phyloP scores from a whole-genome alignment of 2,329 filamentous ascomycete species.

The Aspergillus luchuensis region DNA sequence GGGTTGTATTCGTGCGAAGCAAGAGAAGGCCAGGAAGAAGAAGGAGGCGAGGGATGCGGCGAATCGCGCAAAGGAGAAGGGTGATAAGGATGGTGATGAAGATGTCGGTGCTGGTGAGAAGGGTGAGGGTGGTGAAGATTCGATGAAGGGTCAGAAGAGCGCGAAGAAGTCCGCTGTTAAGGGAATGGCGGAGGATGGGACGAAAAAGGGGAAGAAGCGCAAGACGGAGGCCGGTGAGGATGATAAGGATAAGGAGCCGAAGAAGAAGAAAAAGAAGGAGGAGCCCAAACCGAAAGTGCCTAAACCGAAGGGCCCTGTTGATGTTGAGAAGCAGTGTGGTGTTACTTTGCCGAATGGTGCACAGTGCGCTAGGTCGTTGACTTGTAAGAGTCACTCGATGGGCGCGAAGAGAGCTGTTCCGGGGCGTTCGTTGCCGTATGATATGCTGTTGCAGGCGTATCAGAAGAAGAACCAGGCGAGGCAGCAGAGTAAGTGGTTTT shows the following conservation, averaged over 20 bases:
- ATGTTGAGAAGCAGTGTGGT: slow-evolving; percentile 92
- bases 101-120: slow-evolving; percentile 37
- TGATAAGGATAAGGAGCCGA: slow-evolving; percentile 73
- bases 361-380: slow-evolving; percentile 83
- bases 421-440: slow-evolving; percentile 83
- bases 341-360: slow-evolving; percentile 82
- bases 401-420: slow-evolving; percentile 87
- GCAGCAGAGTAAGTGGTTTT: slow-evolving; percentile 74
- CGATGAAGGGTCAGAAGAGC: slow-evolving; percentile 62
- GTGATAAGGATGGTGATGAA: slow-evolving; percentile 49
- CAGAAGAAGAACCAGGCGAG: slow-evolving; percentile 99
- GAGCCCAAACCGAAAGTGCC: slow-evolving; percentile 80
- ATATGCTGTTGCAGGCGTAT: slow-evolving; percentile 84
- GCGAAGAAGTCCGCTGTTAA: slow-evolving; percentile 61
- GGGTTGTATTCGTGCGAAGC: slow-evolving; percentile 81
- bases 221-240: slow-evolving; percentile 69
- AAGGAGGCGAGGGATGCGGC: slow-evolving; percentile 73
- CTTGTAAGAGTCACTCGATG: slow-evolving; percentile 95
- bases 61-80: slow-evolving; percentile 60
- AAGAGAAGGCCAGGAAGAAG: slow-evolving; percentile 75
- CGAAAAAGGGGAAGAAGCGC: slow-evolving; percentile 72
- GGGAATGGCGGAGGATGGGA: slow-evolving; percentile 56
- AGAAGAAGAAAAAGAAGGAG: slow-evolving; percentile 93
- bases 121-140: slow-evolving; percentile 37
- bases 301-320: slow-evolving; percentile 88